Conservation (phyloP, 1,284 basidiomycete genomes). For the Trichosporon faecale region DNA sequence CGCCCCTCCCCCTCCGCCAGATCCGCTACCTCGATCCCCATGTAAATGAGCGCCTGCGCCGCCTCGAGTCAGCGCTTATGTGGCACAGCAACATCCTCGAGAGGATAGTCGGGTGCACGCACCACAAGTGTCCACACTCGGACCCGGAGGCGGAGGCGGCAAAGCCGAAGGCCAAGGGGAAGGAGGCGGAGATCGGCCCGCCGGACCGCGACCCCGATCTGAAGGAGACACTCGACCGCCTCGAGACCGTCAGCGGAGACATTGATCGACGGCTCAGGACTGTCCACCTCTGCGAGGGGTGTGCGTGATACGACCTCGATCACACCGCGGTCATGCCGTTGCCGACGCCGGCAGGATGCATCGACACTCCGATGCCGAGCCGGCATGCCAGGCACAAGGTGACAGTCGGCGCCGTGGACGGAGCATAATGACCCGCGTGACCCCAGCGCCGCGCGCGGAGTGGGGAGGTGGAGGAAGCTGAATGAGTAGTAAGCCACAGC, state of each 20-base stretch:
- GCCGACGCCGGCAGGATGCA: neutral
- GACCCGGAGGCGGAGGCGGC: neutral
- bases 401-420: neutral
- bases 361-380: neutral
- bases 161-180: neutral
- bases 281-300: slow-evolving; percentile 2
- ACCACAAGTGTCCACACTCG: neutral
- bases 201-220: neutral
- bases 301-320: neutral
- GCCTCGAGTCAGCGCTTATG: slow-evolving; percentile 3
- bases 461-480: neutral
- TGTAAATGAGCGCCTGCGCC: slow-evolving; percentile 1
- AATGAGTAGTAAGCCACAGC: neutral
- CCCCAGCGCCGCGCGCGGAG: neutral
- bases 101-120: neutral
- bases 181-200: neutral
- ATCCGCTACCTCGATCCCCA: neutral
- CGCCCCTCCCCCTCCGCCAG: neutral
- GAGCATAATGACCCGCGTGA: neutral
- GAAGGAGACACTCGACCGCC: neutral
- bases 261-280: neutral
- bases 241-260: neutral
- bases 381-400: neutral
- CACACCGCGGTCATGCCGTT: neutral
- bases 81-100: slow-evolving; percentile 6